Base-by-base conservation (phyloP, 169 alveolate species). In the Haemoproteus tartakovskyi region DNA sequence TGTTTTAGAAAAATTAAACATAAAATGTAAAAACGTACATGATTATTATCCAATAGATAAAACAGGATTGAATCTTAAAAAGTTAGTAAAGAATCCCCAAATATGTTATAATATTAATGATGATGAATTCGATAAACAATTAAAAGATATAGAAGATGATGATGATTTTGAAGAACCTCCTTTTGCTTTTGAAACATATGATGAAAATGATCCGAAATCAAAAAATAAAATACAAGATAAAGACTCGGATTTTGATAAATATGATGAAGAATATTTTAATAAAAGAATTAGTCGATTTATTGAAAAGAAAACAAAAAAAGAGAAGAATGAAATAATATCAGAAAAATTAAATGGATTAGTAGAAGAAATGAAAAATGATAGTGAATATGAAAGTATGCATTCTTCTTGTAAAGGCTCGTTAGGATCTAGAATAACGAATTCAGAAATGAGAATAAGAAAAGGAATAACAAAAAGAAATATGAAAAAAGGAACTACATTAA, bases 181-280 rank as follows among this genome's bases (percentile, higher is more conserved):
- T n/a, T n/a, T n/a, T n/a, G n/a, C n/a, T n/a, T n/a, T n/a, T n/a
- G n/a, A n/a, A n/a, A 50, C 22, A 50, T 50, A 24, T 50, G 60
- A 19, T 12, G 60, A 50, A 24, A 50, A 50, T 12, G 22, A 50
- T 29, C 1, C 60, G 43, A 50, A 50, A 40, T 9, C 37, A 1
- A 46, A 37, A 9, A 52, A 38, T 38, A 67, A 67, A 52, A 51
- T 67, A 11, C 40, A 67, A 30, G 82, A 54, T 22, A 54, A 50
- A 33, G 62, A 62, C 14, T 67, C 82, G 12, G 82, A 67, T 67
- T 67, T 67, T 67, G 82, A 67, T 46, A 67, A 38, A 11, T 67
- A 67, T 27, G 82, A 67, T 11, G 82, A 67, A 33, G 43, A 67
- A 2, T 59, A 67, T 45, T 67, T 67, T 54, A 52, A 67, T 52